Evolutionary conservation across 148 eudicot species (phyloP).

Genomic region (Rhododendron kiyosumense): DNA sequence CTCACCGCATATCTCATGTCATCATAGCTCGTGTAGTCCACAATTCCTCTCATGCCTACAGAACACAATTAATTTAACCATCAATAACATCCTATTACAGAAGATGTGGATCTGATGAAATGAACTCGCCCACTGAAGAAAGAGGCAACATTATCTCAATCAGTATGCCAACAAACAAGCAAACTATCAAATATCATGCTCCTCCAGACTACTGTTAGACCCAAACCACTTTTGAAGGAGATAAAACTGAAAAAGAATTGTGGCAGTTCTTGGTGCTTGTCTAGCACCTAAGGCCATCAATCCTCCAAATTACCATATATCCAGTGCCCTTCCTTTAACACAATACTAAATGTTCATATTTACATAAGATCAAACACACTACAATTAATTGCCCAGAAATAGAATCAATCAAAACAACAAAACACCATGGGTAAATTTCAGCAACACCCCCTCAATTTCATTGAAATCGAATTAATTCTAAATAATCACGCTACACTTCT

Average conservation of each 20-base stretch:
- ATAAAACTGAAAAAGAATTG: not conserved
- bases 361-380: not conserved
- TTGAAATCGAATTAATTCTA: not conserved
- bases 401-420: not conserved
- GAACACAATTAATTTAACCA: not conserved
- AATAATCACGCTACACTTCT: not conserved
- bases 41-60: slow-evolving; percentile 70
- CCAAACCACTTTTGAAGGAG: not conserved
- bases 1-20: slow-evolving; percentile 90
- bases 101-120: not conserved
- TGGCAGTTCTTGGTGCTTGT: not conserved
- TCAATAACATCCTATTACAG: not conserved
- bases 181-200: not conserved
- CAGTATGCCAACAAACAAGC: not conserved
- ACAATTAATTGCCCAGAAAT: not conserved
- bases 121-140: not conserved
- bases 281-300: not conserved
- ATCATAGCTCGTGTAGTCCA: slow-evolving; percentile 71
- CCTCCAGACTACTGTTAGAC: not conserved
- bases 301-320: not conserved
- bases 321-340: not conserved
- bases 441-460: not conserved
- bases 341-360: not conserved
- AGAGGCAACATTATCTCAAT: not conserved
- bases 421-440: no score